Conservation (phyloP, 371 early-diverging fungal species). For the Syncephalastrum contaminatum region DNA sequence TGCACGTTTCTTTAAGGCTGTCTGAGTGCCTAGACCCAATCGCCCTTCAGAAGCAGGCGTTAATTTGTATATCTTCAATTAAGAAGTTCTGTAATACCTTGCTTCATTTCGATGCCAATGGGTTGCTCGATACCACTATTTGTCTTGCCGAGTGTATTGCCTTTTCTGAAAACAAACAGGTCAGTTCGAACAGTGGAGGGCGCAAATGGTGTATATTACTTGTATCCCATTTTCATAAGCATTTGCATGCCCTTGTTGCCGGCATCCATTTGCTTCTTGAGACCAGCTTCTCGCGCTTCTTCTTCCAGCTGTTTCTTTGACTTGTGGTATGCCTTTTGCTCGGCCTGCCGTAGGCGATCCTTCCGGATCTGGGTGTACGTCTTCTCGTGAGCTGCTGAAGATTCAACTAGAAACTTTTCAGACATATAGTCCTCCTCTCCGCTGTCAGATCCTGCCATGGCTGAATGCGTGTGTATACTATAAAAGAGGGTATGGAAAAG, state of each 20-base stretch:
- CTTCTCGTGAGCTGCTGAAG: conserved; percentile 29
- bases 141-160: conserved; percentile 38
- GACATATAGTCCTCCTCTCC: conserved; percentile 67
- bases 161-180: conserved; percentile 35
- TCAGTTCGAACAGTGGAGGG: background rate
- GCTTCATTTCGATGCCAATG: conserved; percentile 48
- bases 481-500: too few relatives aligned
- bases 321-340: conserved; percentile 43
- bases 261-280: conserved; percentile 43
- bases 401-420: conserved; percentile 43
- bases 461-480: too few relatives aligned
- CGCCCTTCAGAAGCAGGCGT: conserved; percentile 7
- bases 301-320: conserved; percentile 41
- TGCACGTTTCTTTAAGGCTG: conserved; percentile 32
- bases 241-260: conserved; percentile 69
- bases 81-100: conserved; percentile 13
- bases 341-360: conserved; percentile 45
- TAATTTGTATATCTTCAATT: background rate
- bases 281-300: conserved; percentile 57
- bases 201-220: conserved; percentile 29
- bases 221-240: conserved; percentile 73
- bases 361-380: conserved; percentile 50
- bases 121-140: conserved; percentile 37
- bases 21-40: conserved; percentile 49
- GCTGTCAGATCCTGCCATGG: too few relatives aligned